Evolutionary conservation across 2,329 filamentous ascomycete species (phyloP), one percentile per base, ranked within the genome.

Genomic region (Bipolaris bicolor): DNA sequence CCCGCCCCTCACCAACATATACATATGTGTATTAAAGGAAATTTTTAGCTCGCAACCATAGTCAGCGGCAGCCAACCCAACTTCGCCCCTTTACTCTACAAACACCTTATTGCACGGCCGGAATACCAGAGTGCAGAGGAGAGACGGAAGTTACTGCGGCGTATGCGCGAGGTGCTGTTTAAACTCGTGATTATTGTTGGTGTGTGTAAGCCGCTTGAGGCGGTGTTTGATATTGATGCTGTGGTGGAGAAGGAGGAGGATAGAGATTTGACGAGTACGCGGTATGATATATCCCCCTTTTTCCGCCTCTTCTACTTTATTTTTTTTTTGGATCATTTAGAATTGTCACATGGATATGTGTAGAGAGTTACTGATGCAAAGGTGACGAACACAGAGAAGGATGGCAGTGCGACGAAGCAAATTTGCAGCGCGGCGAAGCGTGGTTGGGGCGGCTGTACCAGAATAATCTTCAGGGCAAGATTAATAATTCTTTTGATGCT

Each of bases 181-280:
- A 88, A 89, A 72, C 74, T 80, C n/a, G 78, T 86, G 2, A 60
- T 65, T 11, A 76, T 88, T 2, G 79, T 87, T 15, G 87, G 87
- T 0, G 84, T 88, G 0, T 86, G 84, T 71, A 88, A 87, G 66
- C 85, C 86, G 7, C 72, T 89, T 4, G 85, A 88, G 64, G 82
- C 84, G 1, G 82, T 88, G 41, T 77, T 87, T 7, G 77, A 81
- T n/a, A 86, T 88, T 51, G 77, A 74, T 55, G 76, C 78, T 15
- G 68, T 83, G 9, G 84, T 86, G 62, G 29, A 31, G 29, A 72
- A 69, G 24, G 78, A 77, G 0, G 85, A 87, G 67, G 86, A 89
- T 63, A 82, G 80, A 49, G 86, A 89, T 63, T 83, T 79, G 53
- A 80, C 75, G 3, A 77, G 75, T 55, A 84, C 83, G 3, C 81